Conservation (phyloP, 1,139 yeast species). For the Kluyveromyces sp. region DNA sequence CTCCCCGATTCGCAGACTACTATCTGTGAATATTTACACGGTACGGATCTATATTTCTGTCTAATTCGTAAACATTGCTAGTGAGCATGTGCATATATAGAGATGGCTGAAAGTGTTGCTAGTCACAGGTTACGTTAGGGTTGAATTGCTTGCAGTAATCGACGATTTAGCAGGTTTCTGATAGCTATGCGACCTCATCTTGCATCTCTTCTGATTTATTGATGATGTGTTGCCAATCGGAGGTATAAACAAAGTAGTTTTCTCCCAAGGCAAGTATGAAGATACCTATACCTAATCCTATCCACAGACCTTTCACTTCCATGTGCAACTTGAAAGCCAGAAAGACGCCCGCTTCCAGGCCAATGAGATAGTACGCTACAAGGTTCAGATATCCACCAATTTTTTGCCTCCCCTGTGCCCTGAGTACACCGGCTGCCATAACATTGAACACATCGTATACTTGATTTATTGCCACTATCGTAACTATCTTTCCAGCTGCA, state of each 20-base stretch:
- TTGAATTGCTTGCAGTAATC: no score
- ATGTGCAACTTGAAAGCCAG: constrained; percentile 48
- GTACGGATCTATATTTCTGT: no score
- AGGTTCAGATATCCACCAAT: constrained; percentile 68
- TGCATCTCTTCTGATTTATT: constrained; percentile 33
- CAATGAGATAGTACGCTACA: constrained; percentile 54
- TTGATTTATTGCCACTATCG: constrained; percentile 58
- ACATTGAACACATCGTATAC: constrained; percentile 67
- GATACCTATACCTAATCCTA: constrained; percentile 67
- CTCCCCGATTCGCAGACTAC: no score
- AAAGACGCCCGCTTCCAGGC: constrained; percentile 54
- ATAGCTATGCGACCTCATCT: constrained; percentile 14
- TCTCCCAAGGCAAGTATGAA: constrained; percentile 53
- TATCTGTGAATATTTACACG: no score
- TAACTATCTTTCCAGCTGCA: constrained; percentile 49
- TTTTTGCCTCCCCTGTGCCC: constrained; percentile 73
- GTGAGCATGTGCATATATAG: no score
- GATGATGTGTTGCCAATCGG: constrained; percentile 42
- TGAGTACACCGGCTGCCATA: constrained; percentile 59
- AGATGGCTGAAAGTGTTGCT: no score
- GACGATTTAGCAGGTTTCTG: background rate
- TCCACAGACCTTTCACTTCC: constrained; percentile 68
- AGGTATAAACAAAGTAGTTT: constrained; percentile 33
- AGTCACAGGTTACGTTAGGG: no score
- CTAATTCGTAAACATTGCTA: no score